These are phyloP conservation scores for Sophora flavescens DNA, from an alignment of 306 rosid species.

Conservation along the genomic window DNA sequence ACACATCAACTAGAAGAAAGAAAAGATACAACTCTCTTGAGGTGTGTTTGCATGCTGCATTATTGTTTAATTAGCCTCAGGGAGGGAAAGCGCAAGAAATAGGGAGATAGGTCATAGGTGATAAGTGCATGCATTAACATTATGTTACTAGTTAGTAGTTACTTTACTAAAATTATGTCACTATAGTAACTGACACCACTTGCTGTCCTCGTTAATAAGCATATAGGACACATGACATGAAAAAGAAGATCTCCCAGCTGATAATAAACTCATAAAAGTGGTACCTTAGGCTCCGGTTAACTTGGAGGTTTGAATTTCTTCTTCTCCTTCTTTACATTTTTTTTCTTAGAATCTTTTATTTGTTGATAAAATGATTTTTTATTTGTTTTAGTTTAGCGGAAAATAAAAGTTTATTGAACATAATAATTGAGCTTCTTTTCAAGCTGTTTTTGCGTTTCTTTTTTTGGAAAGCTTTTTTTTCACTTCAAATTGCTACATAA, in stretches of 20 bases:
- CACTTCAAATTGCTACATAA: background rate
- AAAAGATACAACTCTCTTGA: background rate
- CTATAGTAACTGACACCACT: background rate
- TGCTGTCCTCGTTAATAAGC: background rate
- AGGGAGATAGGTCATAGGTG: no score
- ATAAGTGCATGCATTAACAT: background rate
- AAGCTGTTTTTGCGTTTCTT: constrained; percentile 47
- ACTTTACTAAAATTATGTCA: no score
- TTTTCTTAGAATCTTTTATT: background rate
- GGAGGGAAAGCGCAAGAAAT: no score
- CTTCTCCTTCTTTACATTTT: constrained; percentile 29
- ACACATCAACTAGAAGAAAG: background rate
- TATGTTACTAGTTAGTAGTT: no score
- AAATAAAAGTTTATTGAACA: background rate
- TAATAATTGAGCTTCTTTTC: constrained; percentile 53
- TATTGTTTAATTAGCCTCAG: no score
- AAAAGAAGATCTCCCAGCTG: background rate
- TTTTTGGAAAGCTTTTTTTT: background rate
- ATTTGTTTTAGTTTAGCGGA: background rate
- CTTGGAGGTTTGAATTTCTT: constrained; percentile 14
- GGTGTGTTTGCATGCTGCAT: background rate
- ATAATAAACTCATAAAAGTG: background rate
- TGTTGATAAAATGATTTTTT: background rate
- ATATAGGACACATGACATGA: no score
- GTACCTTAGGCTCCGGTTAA: constrained; percentile 2